phyloP scores from a whole-genome alignment of 805 yeast species.

The Candida adriatica region DNA sequence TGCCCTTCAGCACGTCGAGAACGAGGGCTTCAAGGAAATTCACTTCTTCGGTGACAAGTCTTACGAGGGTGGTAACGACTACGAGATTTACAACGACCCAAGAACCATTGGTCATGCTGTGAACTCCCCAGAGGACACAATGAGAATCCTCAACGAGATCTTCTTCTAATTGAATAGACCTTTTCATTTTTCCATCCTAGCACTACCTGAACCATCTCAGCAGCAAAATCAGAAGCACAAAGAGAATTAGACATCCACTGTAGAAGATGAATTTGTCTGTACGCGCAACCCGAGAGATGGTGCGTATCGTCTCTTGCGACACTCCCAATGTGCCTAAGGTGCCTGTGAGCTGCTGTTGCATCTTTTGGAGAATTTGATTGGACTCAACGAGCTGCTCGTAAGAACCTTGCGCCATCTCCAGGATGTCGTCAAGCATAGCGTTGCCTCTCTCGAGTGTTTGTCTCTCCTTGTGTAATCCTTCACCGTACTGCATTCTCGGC shows the following conservation, averaged over 20 bases:
- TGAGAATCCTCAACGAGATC: constrained; percentile 72
- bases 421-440: constrained; percentile 78
- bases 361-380: constrained; percentile 60
- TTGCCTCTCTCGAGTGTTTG: constrained; percentile 60
- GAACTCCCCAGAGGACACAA: constrained; percentile 82
- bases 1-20: constrained; percentile 85
- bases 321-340: constrained; percentile 80
- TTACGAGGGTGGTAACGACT: constrained; percentile 96
- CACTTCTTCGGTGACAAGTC: constrained; percentile 99
- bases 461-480: constrained; percentile 66
- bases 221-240: constrained; percentile 63
- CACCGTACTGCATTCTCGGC: constrained; percentile 25
- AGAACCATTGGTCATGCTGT: constrained; percentile 98
- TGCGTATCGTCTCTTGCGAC: constrained; percentile 73
- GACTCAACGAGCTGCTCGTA: constrained; percentile 84
- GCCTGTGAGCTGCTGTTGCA: constrained; percentile 40
- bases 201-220: constrained; percentile 51
- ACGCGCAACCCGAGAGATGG: constrained; percentile 72
- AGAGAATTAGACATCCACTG: constrained; percentile 56
- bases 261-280: constrained; percentile 86
- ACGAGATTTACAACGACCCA: constrained; percentile 85
- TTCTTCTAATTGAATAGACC: constrained; percentile 32
- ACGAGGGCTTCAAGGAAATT: constrained; percentile 77
- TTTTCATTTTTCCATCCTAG: not conserved
- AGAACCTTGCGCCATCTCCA: constrained; percentile 84